phyloP scores from a whole-genome alignment of 73 alveolate genomes.

The Tetrahymena malaccensis region DNA sequence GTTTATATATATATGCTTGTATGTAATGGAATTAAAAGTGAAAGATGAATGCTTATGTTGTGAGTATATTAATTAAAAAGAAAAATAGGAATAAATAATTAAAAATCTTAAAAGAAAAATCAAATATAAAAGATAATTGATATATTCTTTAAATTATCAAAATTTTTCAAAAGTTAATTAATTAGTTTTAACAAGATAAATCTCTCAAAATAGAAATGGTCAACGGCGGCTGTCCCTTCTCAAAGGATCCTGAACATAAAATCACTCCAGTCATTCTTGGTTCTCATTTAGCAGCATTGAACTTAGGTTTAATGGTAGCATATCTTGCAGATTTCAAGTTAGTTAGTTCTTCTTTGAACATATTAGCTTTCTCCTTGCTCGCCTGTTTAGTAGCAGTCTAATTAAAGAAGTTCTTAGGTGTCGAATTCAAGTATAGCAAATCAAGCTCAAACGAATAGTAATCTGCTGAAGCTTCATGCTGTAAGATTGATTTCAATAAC shows the following conservation, averaged over 20 bases:
- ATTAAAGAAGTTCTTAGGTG: background rate
- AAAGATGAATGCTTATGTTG: background rate
- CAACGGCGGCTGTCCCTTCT: background rate
- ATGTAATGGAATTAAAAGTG: background rate
- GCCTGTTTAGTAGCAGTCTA: background rate
- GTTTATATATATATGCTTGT: too few species aligned
- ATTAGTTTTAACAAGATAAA: background rate
- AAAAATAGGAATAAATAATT: background rate
- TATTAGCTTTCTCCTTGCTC: background rate
- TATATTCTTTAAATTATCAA: background rate
- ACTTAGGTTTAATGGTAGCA: background rate
- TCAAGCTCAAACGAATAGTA: background rate
- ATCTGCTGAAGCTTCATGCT: background rate
- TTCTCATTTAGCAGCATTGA: background rate
- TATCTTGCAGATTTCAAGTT: background rate
- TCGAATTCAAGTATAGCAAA: background rate
- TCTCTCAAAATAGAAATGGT: background rate
- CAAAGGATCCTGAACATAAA: background rate
- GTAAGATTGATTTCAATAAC: background rate
- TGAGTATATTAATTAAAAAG: background rate
- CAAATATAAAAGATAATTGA: background rate
- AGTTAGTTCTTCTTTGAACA: background rate
- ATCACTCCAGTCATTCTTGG: background rate
- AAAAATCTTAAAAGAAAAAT: background rate
- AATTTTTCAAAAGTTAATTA: background rate